phyloP scores from a whole-genome alignment of 2,329 filamentous ascomycete genomes.

The Dryadomyces quercus-mongolicae region DNA sequence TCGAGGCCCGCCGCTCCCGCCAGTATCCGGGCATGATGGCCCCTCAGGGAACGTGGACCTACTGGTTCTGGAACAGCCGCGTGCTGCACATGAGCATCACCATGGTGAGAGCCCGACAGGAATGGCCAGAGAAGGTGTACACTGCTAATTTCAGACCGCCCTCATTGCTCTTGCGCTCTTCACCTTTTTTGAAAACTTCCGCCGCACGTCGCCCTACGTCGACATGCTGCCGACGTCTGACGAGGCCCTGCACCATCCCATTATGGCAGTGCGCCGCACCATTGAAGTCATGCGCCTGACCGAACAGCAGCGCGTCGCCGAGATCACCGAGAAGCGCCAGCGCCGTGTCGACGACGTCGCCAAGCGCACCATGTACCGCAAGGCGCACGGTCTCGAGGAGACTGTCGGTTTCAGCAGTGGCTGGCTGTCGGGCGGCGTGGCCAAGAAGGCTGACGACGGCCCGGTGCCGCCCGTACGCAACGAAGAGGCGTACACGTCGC shows the following conservation, averaged over 20 bases:
- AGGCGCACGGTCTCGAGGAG: constrained; percentile 70
- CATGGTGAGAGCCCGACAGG: no score
- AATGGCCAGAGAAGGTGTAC: no score
- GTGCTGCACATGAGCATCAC: constrained; percentile 72
- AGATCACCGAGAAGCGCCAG: constrained; percentile 60
- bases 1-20: constrained; percentile 51
- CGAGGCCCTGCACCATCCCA: constrained; percentile 57
- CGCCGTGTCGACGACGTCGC: constrained; percentile 71
- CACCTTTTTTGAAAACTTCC: constrained; percentile 70
- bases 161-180: constrained; percentile 56
- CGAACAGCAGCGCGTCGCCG: constrained; percentile 54
- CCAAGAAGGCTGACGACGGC: constrained; percentile 9
- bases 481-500: constrained; percentile 22
- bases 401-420: constrained; percentile 34
- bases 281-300: constrained; percentile 67
- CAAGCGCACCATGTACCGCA: constrained; percentile 75
- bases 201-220: constrained; percentile 63
- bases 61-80: constrained; percentile 73
- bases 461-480: constrained; percentile 10
- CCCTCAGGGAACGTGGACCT: constrained; percentile 65
- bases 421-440: constrained; percentile 10
- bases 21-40: constrained; percentile 87
- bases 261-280: constrained; percentile 52
- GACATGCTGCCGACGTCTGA: constrained; percentile 64
- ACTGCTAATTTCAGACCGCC: constrained; percentile 39